phyloP scores from a whole-genome alignment of 2,329 filamentous ascomycete species.

The Emergomyces orientalis region DNA sequence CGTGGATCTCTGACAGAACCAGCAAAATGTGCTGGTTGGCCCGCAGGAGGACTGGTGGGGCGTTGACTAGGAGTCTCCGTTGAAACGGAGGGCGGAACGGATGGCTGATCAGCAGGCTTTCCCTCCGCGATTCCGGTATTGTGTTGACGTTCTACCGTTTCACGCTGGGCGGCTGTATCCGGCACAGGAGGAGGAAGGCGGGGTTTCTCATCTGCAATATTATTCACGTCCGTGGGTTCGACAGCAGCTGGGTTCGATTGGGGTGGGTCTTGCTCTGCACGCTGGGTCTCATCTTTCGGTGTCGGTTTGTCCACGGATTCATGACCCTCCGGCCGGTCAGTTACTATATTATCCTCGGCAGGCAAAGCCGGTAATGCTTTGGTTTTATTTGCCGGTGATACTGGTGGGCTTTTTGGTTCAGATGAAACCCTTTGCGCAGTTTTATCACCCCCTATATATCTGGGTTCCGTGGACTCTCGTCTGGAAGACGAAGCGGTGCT shows the following conservation, averaged over 20 bases:
- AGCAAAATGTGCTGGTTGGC: background rate
- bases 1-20: background rate
- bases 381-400: background rate
- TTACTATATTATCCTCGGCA: background rate
- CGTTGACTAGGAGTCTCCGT: background rate
- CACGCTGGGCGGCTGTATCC: background rate
- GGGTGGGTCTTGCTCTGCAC: background rate
- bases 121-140: background rate
- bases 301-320: background rate
- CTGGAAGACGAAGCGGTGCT: background rate
- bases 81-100: background rate
- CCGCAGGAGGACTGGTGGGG: background rate
- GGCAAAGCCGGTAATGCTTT: conserved; percentile 2
- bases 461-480: background rate
- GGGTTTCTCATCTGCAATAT: background rate
- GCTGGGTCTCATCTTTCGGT: background rate
- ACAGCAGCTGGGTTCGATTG: background rate
- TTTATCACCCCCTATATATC: background rate
- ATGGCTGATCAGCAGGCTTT: background rate
- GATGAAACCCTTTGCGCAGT: background rate
- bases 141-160: background rate
- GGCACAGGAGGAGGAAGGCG: background rate
- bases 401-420: background rate
- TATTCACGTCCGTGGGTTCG: background rate
- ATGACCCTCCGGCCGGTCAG: background rate